Evolutionary conservation across 371 early-diverging fungal species (phyloP).

Genomic region (Actinomucor elegans): DNA sequence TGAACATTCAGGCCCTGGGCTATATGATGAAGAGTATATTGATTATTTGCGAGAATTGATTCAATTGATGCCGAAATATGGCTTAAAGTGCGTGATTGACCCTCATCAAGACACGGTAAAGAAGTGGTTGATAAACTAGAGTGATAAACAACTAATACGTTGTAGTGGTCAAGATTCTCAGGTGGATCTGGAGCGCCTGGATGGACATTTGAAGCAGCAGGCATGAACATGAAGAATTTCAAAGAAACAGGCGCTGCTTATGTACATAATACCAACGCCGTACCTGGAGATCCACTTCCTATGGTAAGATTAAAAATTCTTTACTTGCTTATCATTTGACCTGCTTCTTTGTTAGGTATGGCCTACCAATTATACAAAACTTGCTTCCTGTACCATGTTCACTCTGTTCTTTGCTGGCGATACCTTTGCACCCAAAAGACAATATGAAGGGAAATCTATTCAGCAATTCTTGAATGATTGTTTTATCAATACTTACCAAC

Average conservation of each 20-base stretch:
- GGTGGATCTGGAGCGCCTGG: constrained; percentile 74
- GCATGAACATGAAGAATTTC: constrained; percentile 69
- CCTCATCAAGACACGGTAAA: constrained; percentile 69
- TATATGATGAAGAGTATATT: constrained; percentile 82
- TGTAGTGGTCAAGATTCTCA: constrained; percentile 66
- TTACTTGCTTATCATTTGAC: neutral
- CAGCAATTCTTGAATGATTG: constrained; percentile 56
- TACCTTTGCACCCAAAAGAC: constrained; percentile 67
- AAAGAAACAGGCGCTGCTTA: constrained; percentile 76
- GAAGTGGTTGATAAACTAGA: too few species aligned
- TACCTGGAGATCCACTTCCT: constrained; percentile 61
- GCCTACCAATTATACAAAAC: constrained; percentile 82
- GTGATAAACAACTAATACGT: too few species aligned
- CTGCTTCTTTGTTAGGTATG: constrained; percentile 46
- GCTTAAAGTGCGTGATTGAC: constrained; percentile 80
- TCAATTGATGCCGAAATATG: constrained; percentile 64
- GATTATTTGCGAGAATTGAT: constrained; percentile 68
- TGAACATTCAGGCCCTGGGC: constrained; percentile 71
- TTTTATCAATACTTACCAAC: constrained; percentile 54
- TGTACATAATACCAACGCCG: constrained; percentile 70
- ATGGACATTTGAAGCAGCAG: constrained; percentile 73
- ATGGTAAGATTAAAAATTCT: constrained; percentile 51
- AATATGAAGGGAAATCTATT: constrained; percentile 49
- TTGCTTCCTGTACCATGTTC: constrained; percentile 83
- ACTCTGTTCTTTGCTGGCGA: constrained; percentile 83